A percentile compares a stretch with the other conserved stretches of the same genome.
These are phyloP conservation scores for Teunomyces kruisii DNA, from an alignment of 805 yeast species.

Conservation along the genomic window DNA sequence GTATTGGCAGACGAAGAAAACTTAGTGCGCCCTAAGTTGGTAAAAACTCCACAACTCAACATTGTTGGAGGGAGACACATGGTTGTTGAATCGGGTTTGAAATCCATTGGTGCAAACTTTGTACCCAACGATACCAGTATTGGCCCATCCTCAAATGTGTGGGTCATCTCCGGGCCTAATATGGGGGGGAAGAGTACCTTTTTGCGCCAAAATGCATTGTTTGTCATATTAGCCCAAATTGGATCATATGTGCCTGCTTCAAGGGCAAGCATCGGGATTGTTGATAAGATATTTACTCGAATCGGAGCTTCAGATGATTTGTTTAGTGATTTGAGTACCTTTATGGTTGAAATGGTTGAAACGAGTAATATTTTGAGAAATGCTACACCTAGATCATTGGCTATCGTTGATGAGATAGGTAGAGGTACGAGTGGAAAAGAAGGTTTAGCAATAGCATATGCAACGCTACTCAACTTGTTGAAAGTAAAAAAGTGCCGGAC, in stretches of 20 bases:
- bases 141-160: slow-evolving; percentile 17
- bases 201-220: slow-evolving; percentile 47
- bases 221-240: slow-evolving; percentile 50
- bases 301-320: slow-evolving; percentile 38
- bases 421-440: slow-evolving; percentile 68
- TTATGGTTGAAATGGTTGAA: slow-evolving; percentile 50
- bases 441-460: slow-evolving; percentile 83
- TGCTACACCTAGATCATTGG: slow-evolving; percentile 39
- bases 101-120: slow-evolving; percentile 47
- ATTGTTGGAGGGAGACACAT: slow-evolving; percentile 75
- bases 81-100: slow-evolving; percentile 78
- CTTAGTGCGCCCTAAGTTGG: slow-evolving; percentile 65
- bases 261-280: slow-evolving; percentile 45
- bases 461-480: slow-evolving; percentile 59
- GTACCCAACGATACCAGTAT: slow-evolving; percentile 40
- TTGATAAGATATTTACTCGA: slow-evolving; percentile 48
- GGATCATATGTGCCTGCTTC: slow-evolving; percentile 57
- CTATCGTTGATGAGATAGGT: slow-evolving; percentile 55
- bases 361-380: slow-evolving; percentile 33
- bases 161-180: slow-evolving; percentile 35
- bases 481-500: slow-evolving; percentile 62
- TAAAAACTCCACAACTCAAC: slow-evolving; percentile 45
- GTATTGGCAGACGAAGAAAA: slow-evolving; percentile 64
- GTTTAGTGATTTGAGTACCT: slow-evolving; percentile 42
- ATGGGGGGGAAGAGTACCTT: slow-evolving; percentile 59